Base-by-base conservation (phyloP, 768 basidiomycete species). In the Pisolithus tinctorius region DNA sequence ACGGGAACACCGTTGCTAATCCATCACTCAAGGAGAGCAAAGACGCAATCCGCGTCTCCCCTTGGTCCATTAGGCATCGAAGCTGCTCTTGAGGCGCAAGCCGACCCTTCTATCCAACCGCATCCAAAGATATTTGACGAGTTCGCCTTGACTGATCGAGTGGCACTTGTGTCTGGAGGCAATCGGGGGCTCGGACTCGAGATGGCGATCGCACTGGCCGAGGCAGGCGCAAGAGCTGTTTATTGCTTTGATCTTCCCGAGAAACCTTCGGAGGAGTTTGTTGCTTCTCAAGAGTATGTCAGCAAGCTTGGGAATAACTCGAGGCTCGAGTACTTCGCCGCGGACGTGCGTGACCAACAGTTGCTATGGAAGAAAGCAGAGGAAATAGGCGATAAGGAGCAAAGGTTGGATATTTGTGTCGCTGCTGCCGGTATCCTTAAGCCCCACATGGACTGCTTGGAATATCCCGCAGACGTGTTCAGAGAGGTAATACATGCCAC, bases 171-270 rank as follows among this genome's bases (percentile, higher is more conserved):
- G 27, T 80, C 83, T 0, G 84, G 84, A 5, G 83, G 75, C 0
- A 80, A 83, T 54, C 69, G 83, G 30, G 84, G 88, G 0, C 76
- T 91, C 14, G 89, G 89, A 3, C 79, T 92, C n/a, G 89, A 92
- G 69, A 84, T 86, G 83, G 86, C 86, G 34, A 69, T 89, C 49
- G 80, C 82, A 4, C 69, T 90, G 39, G 77, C 78, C 40, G 88
- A 90, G 69, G 83, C 80, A 13, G 88, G 88, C 31, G 84, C 84
- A 6, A 74, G 78, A 7, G 82, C 74, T 0, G 74, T 87, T 16
- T 87, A 88, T 64, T 86, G 84, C 61, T 68, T 86, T 11, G 86
- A 88, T 63, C 70, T 87, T 9, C 77, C 83, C 1, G 53, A 61
- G 37, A 63, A 65, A 36, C 80, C 86, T 0, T 80, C 79, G 1